Evolutionary conservation across 2,329 filamentous ascomycete species (phyloP), one percentile per base, ranked within the genome.

Genomic region (Aspergillus transmontanensis): DNA sequence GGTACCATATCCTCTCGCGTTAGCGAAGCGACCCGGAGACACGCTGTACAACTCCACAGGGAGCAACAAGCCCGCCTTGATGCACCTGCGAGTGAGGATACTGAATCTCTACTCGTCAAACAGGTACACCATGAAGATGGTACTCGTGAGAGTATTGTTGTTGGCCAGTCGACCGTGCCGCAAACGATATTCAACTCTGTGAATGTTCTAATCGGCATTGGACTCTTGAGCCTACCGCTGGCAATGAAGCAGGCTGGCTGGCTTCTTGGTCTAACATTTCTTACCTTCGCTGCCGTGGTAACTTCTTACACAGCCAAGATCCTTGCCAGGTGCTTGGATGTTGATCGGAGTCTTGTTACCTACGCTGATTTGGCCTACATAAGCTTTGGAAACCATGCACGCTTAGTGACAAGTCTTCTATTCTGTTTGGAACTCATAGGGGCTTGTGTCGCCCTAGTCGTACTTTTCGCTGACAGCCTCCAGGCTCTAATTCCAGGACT

Each of bases 101-200:
- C 86, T 36, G 88, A 91, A 68, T 91, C 92, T 2, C 85, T 97
- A 60, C 81, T 97, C n/a, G 89, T 97, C 59, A 94, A 93, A 80
- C 91, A 94, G 76, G 86, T 97, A 14, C 91, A 96, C 75, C 91
- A 95, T 67, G 84, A 86, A 71, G 93, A 95, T 68, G 93, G 95
- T 48, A 93, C 90, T 73, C 86, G 94, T 55, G 87, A 97, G 61
- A 86, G 94, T 69, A 86, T 94, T 2, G 89, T 97, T 2, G 90
- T 96, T 65, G 94, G 94, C 45, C 93, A 96, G 80, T 96, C 93
- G n/a, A 99, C 94, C 1, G 84, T 98, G 19, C 93, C 93, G 0
- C 94, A 98, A 80, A 98, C 94, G 7, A 86, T 97, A 66, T 96
- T 98, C 83, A 99, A 99, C 79, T 96, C 93, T 3, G 94, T 94